phyloP scores from a whole-genome alignment of 1,139 yeast species.

The Yamadazyma taylorii region DNA sequence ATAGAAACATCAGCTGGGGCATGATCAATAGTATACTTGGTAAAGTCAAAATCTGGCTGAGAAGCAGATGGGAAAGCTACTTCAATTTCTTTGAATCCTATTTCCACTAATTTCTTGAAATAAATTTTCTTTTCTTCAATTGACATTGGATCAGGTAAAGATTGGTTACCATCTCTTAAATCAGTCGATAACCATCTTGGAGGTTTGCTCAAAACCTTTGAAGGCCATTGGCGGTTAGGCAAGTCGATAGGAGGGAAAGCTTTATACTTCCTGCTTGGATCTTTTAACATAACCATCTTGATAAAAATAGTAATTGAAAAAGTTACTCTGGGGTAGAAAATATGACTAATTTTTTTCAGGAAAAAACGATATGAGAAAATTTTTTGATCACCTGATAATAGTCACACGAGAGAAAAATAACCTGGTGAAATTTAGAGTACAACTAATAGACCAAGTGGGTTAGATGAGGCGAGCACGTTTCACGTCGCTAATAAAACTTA shows the following conservation, averaged over 20 bases:
- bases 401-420: no score
- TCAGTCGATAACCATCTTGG: slow-evolving; percentile 54
- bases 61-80: slow-evolving; percentile 52
- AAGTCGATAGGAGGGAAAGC: slow-evolving; percentile 38
- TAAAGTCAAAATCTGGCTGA: slow-evolving; percentile 50
- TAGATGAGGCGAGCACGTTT: no score
- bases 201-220: slow-evolving; percentile 36
- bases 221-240: slow-evolving; percentile 47
- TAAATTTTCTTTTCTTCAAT: slow-evolving; percentile 45
- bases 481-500: no score
- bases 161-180: slow-evolving; percentile 51
- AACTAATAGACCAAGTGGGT: no score
- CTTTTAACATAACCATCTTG: slow-evolving; percentile 33
- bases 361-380: no score
- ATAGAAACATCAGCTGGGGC: slow-evolving; percentile 48
- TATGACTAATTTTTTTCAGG: background rate
- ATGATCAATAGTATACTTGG: slow-evolving; percentile 47
- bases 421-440: no score
- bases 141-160: slow-evolving; percentile 53
- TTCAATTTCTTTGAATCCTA: slow-evolving; percentile 51
- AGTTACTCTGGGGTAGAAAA: no score
- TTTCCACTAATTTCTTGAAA: slow-evolving; percentile 44
- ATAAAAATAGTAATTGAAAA: background rate
- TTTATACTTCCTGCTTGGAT: slow-evolving; percentile 42
- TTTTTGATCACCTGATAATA: no score